Conservation (phyloP, 2,329 filamentous ascomycete genomes). For the Phialophora macrospora region DNA sequence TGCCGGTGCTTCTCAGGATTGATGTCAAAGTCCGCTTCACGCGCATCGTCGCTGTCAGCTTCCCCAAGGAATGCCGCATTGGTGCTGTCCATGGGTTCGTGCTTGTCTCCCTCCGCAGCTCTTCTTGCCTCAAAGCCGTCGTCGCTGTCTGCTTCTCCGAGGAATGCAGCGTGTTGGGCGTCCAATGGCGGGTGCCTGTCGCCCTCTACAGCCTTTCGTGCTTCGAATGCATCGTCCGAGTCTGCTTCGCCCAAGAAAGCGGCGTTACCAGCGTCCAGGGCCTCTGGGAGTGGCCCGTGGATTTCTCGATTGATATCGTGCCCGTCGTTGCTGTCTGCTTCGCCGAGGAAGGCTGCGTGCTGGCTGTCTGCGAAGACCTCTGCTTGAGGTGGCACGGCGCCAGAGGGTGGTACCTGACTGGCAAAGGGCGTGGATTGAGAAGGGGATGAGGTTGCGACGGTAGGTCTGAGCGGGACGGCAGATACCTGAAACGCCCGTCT, state of each 20-base stretch:
- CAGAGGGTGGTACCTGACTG: conserved; percentile 19
- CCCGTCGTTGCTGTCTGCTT: conserved; percentile 37
- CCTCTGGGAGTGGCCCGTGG: conserved; percentile 23
- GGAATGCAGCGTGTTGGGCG: conserved; percentile 27
- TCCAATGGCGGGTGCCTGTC: conserved; percentile 26
- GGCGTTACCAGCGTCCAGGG: conserved; percentile 31
- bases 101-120: conserved; percentile 30
- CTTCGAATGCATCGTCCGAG: conserved; percentile 33
- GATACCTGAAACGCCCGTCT: conserved; percentile 21
- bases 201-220: conserved; percentile 25
- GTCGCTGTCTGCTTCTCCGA: conserved; percentile 35
- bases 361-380: conserved; percentile 22
- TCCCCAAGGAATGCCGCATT: conserved; percentile 34
- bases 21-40: conserved; percentile 33
- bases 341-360: conserved; percentile 35
- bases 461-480: conserved; percentile 11
- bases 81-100: conserved; percentile 26
- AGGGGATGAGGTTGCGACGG: conserved; percentile 19
- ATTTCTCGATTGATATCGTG: conserved; percentile 27
- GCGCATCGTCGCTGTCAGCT: conserved; percentile 35
- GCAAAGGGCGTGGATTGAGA: conserved; percentile 12
- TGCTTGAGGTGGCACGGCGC: conserved; percentile 10
- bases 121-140: conserved; percentile 34
- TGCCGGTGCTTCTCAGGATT: conserved; percentile 34
- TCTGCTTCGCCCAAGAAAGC: conserved; percentile 34